A percentile compares a stretch with the other conserved stretches of the same genome.
Evolutionary conservation across 148 eudicot genomes (phyloP).

Genomic region (Cornus controversa): DNA sequence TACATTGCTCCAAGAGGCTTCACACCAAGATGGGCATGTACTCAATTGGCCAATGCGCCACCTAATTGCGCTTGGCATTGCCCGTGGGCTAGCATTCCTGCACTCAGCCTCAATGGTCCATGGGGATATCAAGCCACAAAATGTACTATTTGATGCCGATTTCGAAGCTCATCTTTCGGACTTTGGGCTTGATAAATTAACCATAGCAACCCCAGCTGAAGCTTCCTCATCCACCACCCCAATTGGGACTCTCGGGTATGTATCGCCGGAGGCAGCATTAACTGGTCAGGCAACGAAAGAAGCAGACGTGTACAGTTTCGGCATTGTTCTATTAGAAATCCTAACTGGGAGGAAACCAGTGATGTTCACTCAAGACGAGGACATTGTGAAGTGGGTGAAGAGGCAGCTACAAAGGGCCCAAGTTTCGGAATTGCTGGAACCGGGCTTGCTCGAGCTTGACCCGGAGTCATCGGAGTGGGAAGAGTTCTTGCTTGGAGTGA

Average conservation of each 20-base stretch:
- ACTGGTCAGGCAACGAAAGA: conserved; percentile 51
- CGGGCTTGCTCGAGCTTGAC: conserved; percentile 75
- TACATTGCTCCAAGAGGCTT: conserved; percentile 79
- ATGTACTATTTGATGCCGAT: conserved; percentile 77
- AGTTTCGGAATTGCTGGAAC: conserved; percentile 61
- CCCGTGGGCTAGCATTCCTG: conserved; percentile 73
- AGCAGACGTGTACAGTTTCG: conserved; percentile 73
- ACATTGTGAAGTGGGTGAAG: conserved; percentile 87
- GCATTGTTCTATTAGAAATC: conserved; percentile 71
- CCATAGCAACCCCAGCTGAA: conserved; percentile 30
- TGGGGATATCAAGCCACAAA: conserved; percentile 76
- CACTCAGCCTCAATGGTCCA: conserved; percentile 56
- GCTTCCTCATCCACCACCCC: conserved; percentile 54
- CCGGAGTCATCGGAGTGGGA: conserved; percentile 93
- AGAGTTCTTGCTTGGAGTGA: conserved; percentile 80
- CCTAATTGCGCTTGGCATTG: conserved; percentile 74
- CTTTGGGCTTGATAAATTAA: conserved; percentile 62
- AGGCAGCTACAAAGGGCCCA: conserved; percentile 73
- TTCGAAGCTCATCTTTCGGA: conserved; percentile 87
- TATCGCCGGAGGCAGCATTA: conserved; percentile 55
- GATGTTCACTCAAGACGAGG: conserved; percentile 77
- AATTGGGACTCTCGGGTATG: conserved; percentile 65
- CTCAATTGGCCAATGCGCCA: conserved; percentile 92
- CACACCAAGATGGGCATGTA: conserved; percentile 88
- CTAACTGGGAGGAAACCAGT: conserved; percentile 70